Base-by-base conservation (phyloP, 768 basidiomycete species). In the Kwoniella pini region DNA sequence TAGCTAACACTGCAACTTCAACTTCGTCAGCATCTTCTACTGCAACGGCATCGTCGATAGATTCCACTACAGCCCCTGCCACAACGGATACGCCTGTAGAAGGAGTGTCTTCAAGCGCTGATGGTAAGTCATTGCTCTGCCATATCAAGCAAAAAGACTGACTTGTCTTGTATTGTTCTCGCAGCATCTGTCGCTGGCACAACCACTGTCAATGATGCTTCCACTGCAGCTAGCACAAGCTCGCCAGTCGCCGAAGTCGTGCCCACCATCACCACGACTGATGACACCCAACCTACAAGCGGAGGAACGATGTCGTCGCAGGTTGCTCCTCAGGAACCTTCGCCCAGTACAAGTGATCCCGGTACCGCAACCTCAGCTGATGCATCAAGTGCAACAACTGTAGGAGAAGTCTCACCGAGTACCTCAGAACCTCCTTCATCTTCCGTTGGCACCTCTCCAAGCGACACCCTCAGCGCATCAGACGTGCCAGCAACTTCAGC, bases 1-100 rank as follows among this genome's bases (percentile, higher is more conserved):
- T 39, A 26, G 31, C 42, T 48, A 33, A 57, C 54, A 31, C 42
- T 45, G 27, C 36, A 39, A 44, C 39, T 15, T 30, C 36, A 43
- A 26, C 19, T 43, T n/a, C 40, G 28, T 31, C 33, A 43, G 40
- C 54, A 6, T 55, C 53, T 38, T 26, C 54, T 30, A 24, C n/a
- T 17, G 30, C 17, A 22, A 19, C 54, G 9, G 19, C 36, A 26
- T 30, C 42, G n/a, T 22, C 46, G 9, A 43, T 31, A 11, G 36
- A 33, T 19, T 17, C 27, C 15, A 26, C 31, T 2, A 22, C 36
- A 22, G 54, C 43, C 12, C 10, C 54, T 36, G 9, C 54, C n/a
- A 45, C 17, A 22, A 40, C 53, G 13, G 53, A 27, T 11, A 39
- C 38, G 17, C 31, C 40, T 39, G 17, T 36, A 7, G 26, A 17